Conservation (phyloP, 306 rosid genomes). For the Mimosa bimucronata region DNA sequence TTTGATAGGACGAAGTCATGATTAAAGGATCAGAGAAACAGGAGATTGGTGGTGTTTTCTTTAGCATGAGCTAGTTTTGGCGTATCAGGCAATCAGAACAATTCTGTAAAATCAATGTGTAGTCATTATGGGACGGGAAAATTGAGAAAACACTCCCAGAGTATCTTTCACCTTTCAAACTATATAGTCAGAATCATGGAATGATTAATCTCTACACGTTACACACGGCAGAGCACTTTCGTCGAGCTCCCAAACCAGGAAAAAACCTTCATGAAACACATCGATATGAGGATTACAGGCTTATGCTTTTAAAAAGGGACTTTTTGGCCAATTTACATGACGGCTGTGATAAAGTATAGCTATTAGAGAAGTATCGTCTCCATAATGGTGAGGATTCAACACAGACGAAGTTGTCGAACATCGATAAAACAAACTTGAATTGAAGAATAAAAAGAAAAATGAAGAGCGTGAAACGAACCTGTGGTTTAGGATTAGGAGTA, state of each 20-base stretch:
- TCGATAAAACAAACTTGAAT: neutral
- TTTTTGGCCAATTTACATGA: neutral
- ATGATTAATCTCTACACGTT: neutral
- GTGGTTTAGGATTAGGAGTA: slow-evolving; percentile 44
- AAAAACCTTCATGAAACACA: neutral
- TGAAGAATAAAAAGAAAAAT: neutral
- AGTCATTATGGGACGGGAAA: neutral
- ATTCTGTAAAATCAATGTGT: neutral
- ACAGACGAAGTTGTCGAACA: neutral
- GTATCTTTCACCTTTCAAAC: neutral
- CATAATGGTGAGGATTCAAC: neutral
- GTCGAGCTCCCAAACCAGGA: neutral
- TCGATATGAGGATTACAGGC: neutral
- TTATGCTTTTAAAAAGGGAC: neutral
- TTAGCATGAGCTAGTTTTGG: neutral
- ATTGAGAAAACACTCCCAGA: neutral
- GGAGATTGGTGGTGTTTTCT: neutral
- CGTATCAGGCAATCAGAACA: neutral
- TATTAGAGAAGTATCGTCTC: neutral
- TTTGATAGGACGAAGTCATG: neutral
- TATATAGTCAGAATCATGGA: neutral
- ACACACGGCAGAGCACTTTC: neutral
- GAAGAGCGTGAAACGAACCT: no score
- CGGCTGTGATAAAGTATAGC: neutral
- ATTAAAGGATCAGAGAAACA: neutral